These are phyloP conservation scores for Phaeosphaeriaceae sp. DNA, from an alignment of 2,329 filamentous ascomycete species.

Conservation along the genomic window DNA sequence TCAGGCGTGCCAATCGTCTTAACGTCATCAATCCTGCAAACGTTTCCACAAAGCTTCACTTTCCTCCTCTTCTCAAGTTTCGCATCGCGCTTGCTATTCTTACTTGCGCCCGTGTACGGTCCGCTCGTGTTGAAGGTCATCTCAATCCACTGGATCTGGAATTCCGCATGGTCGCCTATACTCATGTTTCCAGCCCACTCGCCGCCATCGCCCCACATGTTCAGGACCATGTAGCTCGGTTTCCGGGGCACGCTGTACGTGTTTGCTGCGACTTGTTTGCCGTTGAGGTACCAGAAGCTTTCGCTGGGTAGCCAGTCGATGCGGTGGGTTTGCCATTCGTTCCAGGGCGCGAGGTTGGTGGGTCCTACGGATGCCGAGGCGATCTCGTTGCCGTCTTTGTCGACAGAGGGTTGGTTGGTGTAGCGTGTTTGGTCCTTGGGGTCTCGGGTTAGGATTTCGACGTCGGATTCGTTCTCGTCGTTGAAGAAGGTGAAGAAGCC, in stretches of 20 bases:
- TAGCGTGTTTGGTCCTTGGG: conserved; percentile 57
- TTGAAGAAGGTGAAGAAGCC: conserved; percentile 65
- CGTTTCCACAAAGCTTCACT: conserved; percentile 39
- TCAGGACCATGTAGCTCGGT: conserved; percentile 63
- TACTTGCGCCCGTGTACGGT: conserved; percentile 24
- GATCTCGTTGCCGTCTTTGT: conserved; percentile 54
- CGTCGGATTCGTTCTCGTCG: conserved; percentile 59
- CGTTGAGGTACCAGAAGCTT: conserved; percentile 66
- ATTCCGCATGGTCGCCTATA: conserved; percentile 57
- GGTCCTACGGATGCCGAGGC: conserved; percentile 58
- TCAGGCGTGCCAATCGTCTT: conserved; percentile 44
- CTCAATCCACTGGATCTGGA: conserved; percentile 71
- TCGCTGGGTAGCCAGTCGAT: conserved; percentile 66
- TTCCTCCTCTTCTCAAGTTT: conserved; percentile 25
- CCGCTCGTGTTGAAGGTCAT: conserved; percentile 60
- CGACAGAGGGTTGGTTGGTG: conserved; percentile 68
- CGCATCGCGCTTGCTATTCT: conserved; percentile 24
- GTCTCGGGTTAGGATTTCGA: conserved; percentile 62
- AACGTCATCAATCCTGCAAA: conserved; percentile 50
- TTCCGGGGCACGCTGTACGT: conserved; percentile 64
- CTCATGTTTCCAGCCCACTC: conserved; percentile 68
- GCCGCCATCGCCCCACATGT: conserved; percentile 69
- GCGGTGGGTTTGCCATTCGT: conserved; percentile 66
- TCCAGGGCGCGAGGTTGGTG: conserved; percentile 60
- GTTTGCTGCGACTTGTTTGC: conserved; percentile 60